Conservation (phyloP, 805 yeast genomes). For the Candida incommunis region DNA sequence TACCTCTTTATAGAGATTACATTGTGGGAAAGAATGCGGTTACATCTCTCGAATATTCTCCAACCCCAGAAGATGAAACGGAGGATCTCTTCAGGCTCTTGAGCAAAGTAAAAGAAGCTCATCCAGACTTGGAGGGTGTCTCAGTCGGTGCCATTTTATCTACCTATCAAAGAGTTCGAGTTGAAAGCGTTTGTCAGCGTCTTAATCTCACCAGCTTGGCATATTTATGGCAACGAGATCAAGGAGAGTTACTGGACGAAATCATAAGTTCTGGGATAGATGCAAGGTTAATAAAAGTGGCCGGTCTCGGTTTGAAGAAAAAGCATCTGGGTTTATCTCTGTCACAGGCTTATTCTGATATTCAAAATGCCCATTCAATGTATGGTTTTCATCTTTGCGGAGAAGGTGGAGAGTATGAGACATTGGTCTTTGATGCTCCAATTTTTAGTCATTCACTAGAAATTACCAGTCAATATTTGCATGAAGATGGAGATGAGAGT, state of each 20-base stretch:
- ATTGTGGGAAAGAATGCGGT: constrained; percentile 53
- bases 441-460: constrained; percentile 45
- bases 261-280: constrained; percentile 57
- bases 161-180: constrained; percentile 88
- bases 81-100: constrained; percentile 62
- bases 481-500: constrained; percentile 27
- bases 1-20: constrained; percentile 62
- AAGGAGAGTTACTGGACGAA: constrained; percentile 63
- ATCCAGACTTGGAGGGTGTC: constrained; percentile 71
- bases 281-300: constrained; percentile 82
- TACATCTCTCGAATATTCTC: constrained; percentile 50
- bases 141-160: constrained; percentile 94
- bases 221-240: constrained; percentile 85
- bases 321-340: constrained; percentile 57
- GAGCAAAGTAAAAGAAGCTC: constrained; percentile 28
- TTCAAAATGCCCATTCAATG: constrained; percentile 37
- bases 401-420: constrained; percentile 97
- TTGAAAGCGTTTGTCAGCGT: constrained; percentile 76
- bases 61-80: constrained; percentile 69
- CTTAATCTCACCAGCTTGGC: constrained; percentile 56
- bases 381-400: constrained; percentile 93
- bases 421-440: constrained; percentile 83
- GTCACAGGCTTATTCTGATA: constrained; percentile 42
- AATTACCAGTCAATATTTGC: constrained; percentile 27
- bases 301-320: constrained; percentile 69